phyloP scores from a whole-genome alignment of 345 rosid genomes.

The Isatis tinctoria region DNA sequence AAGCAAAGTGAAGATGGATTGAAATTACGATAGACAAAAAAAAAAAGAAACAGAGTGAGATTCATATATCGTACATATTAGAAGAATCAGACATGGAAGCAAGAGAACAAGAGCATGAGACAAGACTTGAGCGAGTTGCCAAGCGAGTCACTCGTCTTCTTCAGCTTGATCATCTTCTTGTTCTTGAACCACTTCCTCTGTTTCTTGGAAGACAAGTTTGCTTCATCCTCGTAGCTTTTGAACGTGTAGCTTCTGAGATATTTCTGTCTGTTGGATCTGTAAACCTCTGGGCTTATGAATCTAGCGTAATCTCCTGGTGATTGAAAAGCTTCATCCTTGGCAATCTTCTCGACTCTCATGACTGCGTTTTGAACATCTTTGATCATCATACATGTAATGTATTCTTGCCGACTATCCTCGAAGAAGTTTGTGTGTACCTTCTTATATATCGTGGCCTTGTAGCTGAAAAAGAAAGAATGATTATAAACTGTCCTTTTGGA shows the following conservation, averaged over 20 bases:
- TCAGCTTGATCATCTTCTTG: conserved; percentile 17
- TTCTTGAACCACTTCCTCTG: conserved; percentile 26
- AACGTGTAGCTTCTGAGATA: conserved; percentile 36
- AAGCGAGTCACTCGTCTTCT: conserved; percentile 22
- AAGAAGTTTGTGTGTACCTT: neutral
- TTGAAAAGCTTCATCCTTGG: neutral
- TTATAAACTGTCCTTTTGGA: neutral
- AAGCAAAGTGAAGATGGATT: neutral
- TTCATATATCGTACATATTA: neutral
- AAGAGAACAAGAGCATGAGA: conserved; percentile 26
- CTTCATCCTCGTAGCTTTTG: conserved; percentile 7
- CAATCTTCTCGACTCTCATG: neutral
- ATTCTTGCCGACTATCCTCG: neutral
- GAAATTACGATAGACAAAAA: neutral
- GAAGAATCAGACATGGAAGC: conserved; percentile 22
- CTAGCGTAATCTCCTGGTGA: conserved; percentile 30
- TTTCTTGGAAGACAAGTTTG: conserved; percentile 9
- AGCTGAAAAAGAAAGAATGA: neutral
- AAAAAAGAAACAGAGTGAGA: neutral
- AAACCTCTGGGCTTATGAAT: conserved; percentile 28
- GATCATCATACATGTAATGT: conserved; percentile 6
- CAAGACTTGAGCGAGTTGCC: conserved; percentile 28
- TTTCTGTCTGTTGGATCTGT: conserved; percentile 29
- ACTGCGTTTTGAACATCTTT: conserved; percentile 14
- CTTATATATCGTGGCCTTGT: conserved; percentile 12